phyloP scores from a whole-genome alignment of 805 yeast species.

The Barnettozyma pratensis region DNA sequence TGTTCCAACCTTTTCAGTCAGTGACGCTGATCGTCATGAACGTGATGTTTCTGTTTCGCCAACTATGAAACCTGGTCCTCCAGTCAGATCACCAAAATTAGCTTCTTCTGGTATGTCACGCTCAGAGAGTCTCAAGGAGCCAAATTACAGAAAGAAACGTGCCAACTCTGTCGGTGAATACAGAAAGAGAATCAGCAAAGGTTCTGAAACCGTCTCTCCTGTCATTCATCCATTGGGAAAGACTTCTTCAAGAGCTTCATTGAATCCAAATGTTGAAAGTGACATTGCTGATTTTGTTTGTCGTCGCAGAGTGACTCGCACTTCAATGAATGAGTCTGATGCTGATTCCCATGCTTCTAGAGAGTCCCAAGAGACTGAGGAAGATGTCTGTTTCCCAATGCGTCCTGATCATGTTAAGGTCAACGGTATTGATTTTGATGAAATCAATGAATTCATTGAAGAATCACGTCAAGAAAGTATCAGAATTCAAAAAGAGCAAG shows the following conservation, averaged over 20 bases:
- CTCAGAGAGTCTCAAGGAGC: neutral
- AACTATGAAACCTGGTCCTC: neutral
- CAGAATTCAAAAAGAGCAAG: conserved; percentile 22
- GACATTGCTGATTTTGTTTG: conserved; percentile 31
- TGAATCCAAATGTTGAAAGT: conserved; percentile 26
- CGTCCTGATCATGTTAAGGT: conserved; percentile 55
- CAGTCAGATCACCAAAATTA: neutral
- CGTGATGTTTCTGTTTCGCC: neutral
- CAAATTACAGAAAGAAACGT: conserved; percentile 16
- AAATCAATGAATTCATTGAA: conserved; percentile 74
- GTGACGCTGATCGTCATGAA: neutral
- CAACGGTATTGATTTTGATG: conserved; percentile 87
- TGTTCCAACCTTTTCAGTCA: neutral
- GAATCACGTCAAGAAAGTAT: conserved; percentile 50
- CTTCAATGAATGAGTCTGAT: conserved; percentile 48
- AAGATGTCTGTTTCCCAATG: conserved; percentile 97
- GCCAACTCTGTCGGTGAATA: conserved; percentile 37
- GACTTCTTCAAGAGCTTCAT: conserved; percentile 19
- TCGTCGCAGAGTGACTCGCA: conserved; percentile 29
- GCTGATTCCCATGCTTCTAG: conserved; percentile 69
- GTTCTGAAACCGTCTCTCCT: conserved; percentile 18
- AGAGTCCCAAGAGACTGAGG: conserved; percentile 87
- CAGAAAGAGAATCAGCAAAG: conserved; percentile 21
- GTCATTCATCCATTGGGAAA: conserved; percentile 20
- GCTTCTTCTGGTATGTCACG: neutral